Evolutionary conservation across 306 rosid genomes (phyloP), one percentile per base, ranked within the genome.

Genomic region (Oxytropis ochrocephala): DNA sequence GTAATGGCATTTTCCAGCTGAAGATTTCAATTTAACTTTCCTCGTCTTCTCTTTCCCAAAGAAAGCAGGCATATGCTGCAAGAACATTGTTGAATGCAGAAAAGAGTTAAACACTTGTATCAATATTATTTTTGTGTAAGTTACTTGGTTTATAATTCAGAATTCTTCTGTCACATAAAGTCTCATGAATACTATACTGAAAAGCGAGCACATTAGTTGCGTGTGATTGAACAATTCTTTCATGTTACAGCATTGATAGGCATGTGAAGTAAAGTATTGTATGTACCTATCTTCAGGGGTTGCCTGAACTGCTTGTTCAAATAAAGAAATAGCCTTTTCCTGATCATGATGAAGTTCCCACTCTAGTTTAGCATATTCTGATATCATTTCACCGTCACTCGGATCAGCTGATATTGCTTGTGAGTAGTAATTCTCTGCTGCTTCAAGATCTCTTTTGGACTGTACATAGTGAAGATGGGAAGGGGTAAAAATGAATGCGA

Each of bases 321-420:
- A 89, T 78, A 81, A 84, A 49, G 30, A 3, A 13, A 58, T 39
- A 24, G 87, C 88, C 78, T 82, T 80, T 43, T 77, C 67, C 62
- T 16, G 52, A 74, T 91, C 96, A 57, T 41, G 89, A 77, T 88
- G 89, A 76, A 75, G 86, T 59, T 95, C 92, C 97, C 97, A 95
- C 58, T 72, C 86, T 53, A 95, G 81, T 55, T 73, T 77, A 58
- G 95, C 99, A 77, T 84, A 89, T 62, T 86, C 82, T 2, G 89
- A 80, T 11, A 85, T 65, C 39, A 72, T 61, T 83, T 87, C 89
- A 46, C 97, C 95, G 7, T 87, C 87, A 8, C 68, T 19, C 2
- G 95, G 97, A 83, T 85, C 88, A 10, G 86, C 87, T 76, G 51
- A 67, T 49, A 85, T 60, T 36, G 92, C 89, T 12, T 76, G 88